Percentiles rank a stretch among this genome's conserved stretches.
Evolutionary conservation across 805 yeast species (phyloP).

Genomic region (Kuraishia borneana): DNA sequence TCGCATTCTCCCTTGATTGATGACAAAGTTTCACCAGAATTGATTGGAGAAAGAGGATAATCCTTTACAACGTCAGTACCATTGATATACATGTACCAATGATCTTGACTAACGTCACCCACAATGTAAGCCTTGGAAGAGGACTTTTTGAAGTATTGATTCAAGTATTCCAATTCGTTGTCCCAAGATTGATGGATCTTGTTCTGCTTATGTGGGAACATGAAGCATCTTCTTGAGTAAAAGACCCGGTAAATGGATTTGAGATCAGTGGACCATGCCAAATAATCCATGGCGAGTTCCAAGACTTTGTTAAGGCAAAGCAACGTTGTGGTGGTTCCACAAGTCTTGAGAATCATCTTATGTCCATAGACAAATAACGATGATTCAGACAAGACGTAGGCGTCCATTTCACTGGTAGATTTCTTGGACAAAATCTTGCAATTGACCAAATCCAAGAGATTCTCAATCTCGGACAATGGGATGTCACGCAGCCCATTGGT

Average conservation of each 20-base stretch:
- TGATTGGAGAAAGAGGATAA: slow-evolving; percentile 12
- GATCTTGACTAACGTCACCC: slow-evolving; percentile 72
- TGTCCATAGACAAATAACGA: slow-evolving; percentile 84
- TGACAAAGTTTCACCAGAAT: not conserved
- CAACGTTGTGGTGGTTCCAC: slow-evolving; percentile 92
- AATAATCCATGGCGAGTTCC: slow-evolving; percentile 30
- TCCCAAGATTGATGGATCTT: slow-evolving; percentile 80
- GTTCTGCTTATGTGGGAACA: slow-evolving; percentile 82
- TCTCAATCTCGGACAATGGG: slow-evolving; percentile 57
- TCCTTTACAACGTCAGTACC: slow-evolving; percentile 19
- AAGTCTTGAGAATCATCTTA: slow-evolving; percentile 79
- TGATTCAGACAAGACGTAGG: slow-evolving; percentile 81
- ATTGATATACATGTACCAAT: slow-evolving; percentile 82
- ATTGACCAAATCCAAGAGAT: slow-evolving; percentile 66
- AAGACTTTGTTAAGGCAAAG: slow-evolving; percentile 62
- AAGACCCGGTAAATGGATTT: slow-evolving; percentile 50
- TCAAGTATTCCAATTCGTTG: slow-evolving; percentile 62
- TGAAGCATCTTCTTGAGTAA: slow-evolving; percentile 83
- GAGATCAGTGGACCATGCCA: slow-evolving; percentile 25
- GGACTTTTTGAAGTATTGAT: slow-evolving; percentile 51
- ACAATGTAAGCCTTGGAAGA: slow-evolving; percentile 57
- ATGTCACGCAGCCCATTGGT: slow-evolving; percentile 49
- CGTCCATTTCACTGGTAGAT: slow-evolving; percentile 55
- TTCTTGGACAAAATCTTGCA: slow-evolving; percentile 83
- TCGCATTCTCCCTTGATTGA: slow-evolving; percentile 8